phyloP scores from a whole-genome alignment of 345 rosid species.

The Durio zibethinus region DNA sequence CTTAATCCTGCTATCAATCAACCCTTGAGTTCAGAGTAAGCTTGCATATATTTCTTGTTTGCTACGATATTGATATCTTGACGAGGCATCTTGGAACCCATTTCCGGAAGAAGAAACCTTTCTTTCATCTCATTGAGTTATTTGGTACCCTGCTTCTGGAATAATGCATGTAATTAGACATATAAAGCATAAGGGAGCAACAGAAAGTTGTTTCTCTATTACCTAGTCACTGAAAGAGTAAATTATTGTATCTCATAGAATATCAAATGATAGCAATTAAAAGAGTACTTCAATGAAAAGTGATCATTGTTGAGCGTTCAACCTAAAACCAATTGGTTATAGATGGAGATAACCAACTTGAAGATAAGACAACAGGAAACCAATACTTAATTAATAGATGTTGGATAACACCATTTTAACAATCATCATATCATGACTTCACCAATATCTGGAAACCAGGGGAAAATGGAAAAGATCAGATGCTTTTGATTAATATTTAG shows the following conservation, averaged over 20 bases:
- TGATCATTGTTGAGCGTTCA: too few relatives aligned
- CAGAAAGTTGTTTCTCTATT: background rate
- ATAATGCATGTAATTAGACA: slow-evolving; percentile 3
- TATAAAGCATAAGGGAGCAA: background rate
- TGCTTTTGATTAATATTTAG: background rate
- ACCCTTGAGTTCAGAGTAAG: background rate
- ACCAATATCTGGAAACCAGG: background rate
- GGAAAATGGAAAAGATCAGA: background rate
- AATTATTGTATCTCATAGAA: background rate
- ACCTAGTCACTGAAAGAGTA: background rate
- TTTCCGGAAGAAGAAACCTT: background rate
- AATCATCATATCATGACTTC: background rate
- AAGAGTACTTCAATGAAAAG: too few relatives aligned
- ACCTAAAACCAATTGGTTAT: too few relatives aligned
- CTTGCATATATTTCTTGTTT: slow-evolving; percentile 10
- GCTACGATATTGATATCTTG: slow-evolving; percentile 2
- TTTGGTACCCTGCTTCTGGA: slow-evolving; percentile 5
- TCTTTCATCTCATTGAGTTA: background rate
- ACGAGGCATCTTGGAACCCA: background rate
- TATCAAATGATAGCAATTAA: background rate
- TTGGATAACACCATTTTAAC: too few relatives aligned
- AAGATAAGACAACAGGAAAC: too few relatives aligned
- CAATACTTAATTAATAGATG: too few relatives aligned
- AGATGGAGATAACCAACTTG: too few relatives aligned
- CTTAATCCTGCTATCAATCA: background rate